Conservation (phyloP, 2,329 filamentous ascomycete species). For the Ophiostoma fasciatum region DNA sequence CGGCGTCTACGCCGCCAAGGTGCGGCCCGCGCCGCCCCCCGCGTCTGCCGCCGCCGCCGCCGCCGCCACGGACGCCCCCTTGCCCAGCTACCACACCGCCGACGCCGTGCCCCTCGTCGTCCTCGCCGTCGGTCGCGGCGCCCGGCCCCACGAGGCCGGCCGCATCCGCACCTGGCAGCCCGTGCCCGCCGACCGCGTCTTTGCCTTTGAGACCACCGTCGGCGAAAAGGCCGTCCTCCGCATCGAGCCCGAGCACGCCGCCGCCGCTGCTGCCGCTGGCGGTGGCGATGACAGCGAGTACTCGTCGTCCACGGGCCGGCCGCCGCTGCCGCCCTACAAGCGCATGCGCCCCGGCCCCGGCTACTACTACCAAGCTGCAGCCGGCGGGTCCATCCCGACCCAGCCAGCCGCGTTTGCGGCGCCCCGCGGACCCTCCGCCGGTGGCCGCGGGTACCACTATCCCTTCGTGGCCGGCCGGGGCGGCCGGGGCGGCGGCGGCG, state of each 20-base stretch:
- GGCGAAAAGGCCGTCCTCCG: constrained; percentile 75
- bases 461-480: constrained; percentile 1
- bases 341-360: neutral
- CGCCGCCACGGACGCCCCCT: too few species aligned
- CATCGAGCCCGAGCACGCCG: constrained; percentile 53
- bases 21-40: constrained; percentile 55
- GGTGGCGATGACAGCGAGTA: too few species aligned
- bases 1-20: constrained; percentile 75
- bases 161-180: constrained; percentile 77
- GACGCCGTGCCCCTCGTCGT: constrained; percentile 68
- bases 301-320: constrained; percentile 20
- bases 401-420: constrained; percentile 3
- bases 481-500: neutral
- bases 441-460: constrained; percentile 7
- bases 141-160: constrained; percentile 63
- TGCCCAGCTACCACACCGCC: constrained; percentile 69
- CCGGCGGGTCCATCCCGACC: neutral
- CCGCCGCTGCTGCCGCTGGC: neutral
- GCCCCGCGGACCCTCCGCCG: constrained; percentile 1
- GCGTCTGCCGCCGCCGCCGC: constrained; percentile 23
- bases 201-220: constrained; percentile 69
- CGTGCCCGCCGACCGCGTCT: constrained; percentile 51
- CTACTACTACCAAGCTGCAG: too few species aligned
- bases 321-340: constrained; percentile 29
- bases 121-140: constrained; percentile 61